Evolutionary conservation across 2,329 filamentous ascomycete species (phyloP).

Genomic region (Penicillium sp.): DNA sequence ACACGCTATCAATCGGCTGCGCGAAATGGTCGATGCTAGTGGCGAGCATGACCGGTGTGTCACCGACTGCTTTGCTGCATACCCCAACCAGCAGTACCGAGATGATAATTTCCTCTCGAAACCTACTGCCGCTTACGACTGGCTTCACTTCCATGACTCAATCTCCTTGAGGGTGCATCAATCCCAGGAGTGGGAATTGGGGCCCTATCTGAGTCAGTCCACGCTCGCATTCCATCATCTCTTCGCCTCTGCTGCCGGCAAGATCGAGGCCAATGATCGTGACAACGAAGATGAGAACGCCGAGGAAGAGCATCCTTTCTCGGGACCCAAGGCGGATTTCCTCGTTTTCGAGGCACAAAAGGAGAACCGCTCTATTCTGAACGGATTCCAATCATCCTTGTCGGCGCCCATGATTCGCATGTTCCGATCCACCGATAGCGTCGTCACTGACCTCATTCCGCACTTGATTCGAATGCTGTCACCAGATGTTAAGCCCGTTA

Average conservation of each 20-base stretch:
- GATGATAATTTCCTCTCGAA: constrained; percentile 92
- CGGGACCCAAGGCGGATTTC: constrained; percentile 81
- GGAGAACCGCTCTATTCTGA: constrained; percentile 75
- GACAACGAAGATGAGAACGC: constrained; percentile 52
- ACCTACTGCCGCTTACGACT: constrained; percentile 85
- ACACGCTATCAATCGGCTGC: constrained; percentile 63
- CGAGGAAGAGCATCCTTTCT: constrained; percentile 71
- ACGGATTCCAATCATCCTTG: constrained; percentile 73
- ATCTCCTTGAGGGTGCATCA: constrained; percentile 79
- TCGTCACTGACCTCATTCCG: constrained; percentile 83
- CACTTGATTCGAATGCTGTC: constrained; percentile 83
- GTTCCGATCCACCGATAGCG: constrained; percentile 78
- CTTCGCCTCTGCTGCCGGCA: constrained; percentile 75
- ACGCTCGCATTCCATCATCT: constrained; percentile 89
- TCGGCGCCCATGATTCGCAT: constrained; percentile 73
- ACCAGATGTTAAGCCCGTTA: constrained; percentile 88
- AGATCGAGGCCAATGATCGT: constrained; percentile 53
- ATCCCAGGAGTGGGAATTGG: constrained; percentile 92
- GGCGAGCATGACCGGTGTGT: constrained; percentile 68
- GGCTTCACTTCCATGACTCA: constrained; percentile 90
- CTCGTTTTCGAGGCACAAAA: constrained; percentile 81
- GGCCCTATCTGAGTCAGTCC: constrained; percentile 83
- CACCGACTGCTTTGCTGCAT: constrained; percentile 79
- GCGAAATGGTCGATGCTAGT: constrained; percentile 67
- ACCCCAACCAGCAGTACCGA: constrained; percentile 86